Percentiles rank a stretch among this genome's conserved stretches.
Evolutionary conservation across 306 rosid species (phyloP).

Genomic region (Begonia masoniana): DNA sequence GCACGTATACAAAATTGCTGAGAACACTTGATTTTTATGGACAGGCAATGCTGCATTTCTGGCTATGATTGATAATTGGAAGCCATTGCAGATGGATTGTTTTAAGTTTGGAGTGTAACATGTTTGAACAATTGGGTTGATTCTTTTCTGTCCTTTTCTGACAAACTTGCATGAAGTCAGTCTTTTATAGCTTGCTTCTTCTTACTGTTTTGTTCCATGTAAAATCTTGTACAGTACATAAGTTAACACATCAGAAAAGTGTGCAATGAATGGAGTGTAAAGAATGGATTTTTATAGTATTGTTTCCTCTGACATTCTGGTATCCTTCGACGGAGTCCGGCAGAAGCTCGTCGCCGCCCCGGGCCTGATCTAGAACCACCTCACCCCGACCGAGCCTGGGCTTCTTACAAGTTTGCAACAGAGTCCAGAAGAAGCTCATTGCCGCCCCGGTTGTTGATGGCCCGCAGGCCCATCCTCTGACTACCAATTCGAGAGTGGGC

Average conservation of each 20-base stretch:
- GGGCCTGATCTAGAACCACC: too few species aligned
- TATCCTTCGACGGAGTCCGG: too few species aligned
- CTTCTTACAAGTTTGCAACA: too few species aligned
- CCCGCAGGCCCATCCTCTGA: too few species aligned
- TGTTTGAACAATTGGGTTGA: not conserved
- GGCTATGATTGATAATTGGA: conserved; percentile 43
- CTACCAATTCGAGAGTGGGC: too few species aligned
- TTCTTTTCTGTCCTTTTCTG: not conserved
- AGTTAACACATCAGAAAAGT: conserved; percentile 4
- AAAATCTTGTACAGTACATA: conserved; percentile 22
- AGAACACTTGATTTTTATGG: conserved; percentile 5
- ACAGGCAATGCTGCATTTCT: conserved; percentile 92
- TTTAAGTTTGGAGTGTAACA: not conserved
- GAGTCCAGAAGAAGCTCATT: too few species aligned
- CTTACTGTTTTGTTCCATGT: conserved; percentile 14
- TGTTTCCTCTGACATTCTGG: too few species aligned
- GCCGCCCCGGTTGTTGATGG: too few species aligned
- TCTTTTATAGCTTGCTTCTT: conserved; percentile 13
- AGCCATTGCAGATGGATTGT: not conserved
- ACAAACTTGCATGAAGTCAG: conserved; percentile 11
- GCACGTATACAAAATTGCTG: not conserved
- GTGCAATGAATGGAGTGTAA: not conserved
- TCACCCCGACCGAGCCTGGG: too few species aligned
- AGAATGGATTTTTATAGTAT: too few species aligned
- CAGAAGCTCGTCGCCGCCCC: too few species aligned